Evolutionary conservation across 768 basidiomycete species (phyloP).

Genomic region (Cytidiella melzeri): DNA sequence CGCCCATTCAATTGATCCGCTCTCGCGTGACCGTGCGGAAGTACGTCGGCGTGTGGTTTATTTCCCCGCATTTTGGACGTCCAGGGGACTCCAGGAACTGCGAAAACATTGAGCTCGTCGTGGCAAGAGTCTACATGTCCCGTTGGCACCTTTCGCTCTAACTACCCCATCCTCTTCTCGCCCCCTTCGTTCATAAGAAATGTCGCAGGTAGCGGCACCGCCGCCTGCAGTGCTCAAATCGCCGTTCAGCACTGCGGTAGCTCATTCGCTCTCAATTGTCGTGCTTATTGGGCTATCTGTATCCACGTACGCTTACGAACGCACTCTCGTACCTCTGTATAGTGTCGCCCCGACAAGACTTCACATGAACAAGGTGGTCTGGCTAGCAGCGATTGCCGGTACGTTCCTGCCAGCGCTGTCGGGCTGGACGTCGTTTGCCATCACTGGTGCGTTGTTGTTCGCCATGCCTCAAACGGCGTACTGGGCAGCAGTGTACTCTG

Average conservation of each 20-base stretch:
- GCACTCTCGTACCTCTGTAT: constrained; percentile 63
- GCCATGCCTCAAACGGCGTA: constrained; percentile 57
- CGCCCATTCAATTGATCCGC: too few relatives aligned
- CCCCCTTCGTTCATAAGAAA: neutral
- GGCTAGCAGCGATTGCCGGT: constrained; percentile 27
- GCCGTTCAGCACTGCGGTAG: neutral
- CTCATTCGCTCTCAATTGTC: constrained; percentile 14
- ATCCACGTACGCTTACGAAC: constrained; percentile 55
- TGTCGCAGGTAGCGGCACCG: constrained; percentile 3
- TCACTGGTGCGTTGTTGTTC: constrained; percentile 36
- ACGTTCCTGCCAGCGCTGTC: constrained; percentile 30
- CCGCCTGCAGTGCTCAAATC: neutral
- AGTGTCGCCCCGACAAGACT: constrained; percentile 50
- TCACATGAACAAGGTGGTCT: constrained; percentile 37
- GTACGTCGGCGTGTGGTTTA: constrained; percentile 7
- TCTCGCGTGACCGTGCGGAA: neutral
- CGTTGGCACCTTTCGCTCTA: constrained; percentile 2
- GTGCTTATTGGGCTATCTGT: constrained; percentile 40
- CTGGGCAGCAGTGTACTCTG: constrained; percentile 56
- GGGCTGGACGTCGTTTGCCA: constrained; percentile 27
- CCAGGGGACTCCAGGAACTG: neutral
- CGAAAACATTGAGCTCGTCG: neutral
- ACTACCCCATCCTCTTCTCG: neutral
- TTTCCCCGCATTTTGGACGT: constrained; percentile 13
- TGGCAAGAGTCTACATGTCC: constrained; percentile 2